phyloP scores from a whole-genome alignment of 805 yeast genomes.

The Naumovozyma castellii region DNA sequence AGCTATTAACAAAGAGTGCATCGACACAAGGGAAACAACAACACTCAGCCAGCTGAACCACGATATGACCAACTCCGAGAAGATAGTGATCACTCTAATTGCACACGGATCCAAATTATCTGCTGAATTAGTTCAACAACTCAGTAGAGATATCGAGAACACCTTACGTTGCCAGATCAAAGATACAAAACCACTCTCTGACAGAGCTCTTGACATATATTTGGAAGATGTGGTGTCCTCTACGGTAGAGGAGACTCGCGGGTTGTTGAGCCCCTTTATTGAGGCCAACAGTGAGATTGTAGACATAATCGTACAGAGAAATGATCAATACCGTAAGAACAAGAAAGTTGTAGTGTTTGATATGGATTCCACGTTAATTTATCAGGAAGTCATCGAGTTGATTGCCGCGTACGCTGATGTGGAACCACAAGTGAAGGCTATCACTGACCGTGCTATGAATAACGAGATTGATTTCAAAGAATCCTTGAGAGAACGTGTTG shows the following conservation, averaged over 20 bases:
- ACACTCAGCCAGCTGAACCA: too few relatives aligned
- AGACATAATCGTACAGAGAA: constrained; percentile 19
- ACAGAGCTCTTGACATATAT: constrained; percentile 12
- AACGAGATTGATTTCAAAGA: constrained; percentile 89
- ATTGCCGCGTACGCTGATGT: constrained; percentile 92
- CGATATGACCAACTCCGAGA: neutral
- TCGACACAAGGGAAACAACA: too few relatives aligned
- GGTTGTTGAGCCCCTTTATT: neutral
- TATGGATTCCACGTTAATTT: constrained; percentile 94
- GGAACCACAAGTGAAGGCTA: constrained; percentile 75
- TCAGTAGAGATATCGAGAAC: neutral
- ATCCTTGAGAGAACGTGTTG: constrained; percentile 66
- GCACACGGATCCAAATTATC: neutral
- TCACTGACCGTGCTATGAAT: constrained; percentile 93
- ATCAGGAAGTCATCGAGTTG: constrained; percentile 92
- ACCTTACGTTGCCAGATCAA: neutral
- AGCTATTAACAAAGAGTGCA: too few relatives aligned
- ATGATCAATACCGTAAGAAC: constrained; percentile 16
- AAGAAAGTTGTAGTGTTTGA: constrained; percentile 74
- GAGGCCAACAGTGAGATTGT: constrained; percentile 6
- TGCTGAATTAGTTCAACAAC: neutral
- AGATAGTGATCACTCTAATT: neutral
- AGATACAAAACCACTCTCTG: constrained; percentile 6
- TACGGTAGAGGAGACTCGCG: constrained; percentile 1
- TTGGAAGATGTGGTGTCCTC: constrained; percentile 1